Evolutionary conservation across 345 rosid genomes (phyloP).

Genomic region (Dimocarpus longan): DNA sequence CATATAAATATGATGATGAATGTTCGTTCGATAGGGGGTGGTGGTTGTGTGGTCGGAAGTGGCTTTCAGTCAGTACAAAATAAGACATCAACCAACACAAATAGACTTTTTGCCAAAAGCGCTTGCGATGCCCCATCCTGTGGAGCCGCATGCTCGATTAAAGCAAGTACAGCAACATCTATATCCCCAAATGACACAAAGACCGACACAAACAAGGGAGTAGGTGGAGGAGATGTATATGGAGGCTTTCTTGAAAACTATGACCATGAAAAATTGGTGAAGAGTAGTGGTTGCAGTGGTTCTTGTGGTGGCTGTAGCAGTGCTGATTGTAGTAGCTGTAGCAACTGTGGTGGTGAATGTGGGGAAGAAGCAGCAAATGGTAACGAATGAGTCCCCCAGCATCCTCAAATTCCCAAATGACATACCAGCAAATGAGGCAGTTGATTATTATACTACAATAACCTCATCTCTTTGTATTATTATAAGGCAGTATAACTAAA

Average conservation of each 20-base stretch:
- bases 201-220: neutral
- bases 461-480: neutral
- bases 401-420: too few species aligned
- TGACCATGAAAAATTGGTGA: neutral
- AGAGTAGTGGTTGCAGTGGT: neutral
- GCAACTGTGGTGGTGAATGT: neutral
- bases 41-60: neutral
- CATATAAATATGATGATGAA: neutral
- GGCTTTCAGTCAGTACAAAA: too few species aligned
- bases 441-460: neutral
- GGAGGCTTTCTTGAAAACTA: neutral
- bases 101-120: too few species aligned
- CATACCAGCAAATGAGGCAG: neutral
- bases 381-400: too few species aligned
- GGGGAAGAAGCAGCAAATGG: neutral
- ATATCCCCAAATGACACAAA: neutral
- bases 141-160: neutral
- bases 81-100: too few species aligned
- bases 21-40: neutral
- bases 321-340: constrained; percentile 9
- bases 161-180: neutral
- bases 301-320: constrained; percentile 17
- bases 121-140: neutral
- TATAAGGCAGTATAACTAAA: neutral
- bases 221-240: neutral